Conservation (phyloP, 192 early-diverging fungal genomes). For the Coemansia sp. region DNA sequence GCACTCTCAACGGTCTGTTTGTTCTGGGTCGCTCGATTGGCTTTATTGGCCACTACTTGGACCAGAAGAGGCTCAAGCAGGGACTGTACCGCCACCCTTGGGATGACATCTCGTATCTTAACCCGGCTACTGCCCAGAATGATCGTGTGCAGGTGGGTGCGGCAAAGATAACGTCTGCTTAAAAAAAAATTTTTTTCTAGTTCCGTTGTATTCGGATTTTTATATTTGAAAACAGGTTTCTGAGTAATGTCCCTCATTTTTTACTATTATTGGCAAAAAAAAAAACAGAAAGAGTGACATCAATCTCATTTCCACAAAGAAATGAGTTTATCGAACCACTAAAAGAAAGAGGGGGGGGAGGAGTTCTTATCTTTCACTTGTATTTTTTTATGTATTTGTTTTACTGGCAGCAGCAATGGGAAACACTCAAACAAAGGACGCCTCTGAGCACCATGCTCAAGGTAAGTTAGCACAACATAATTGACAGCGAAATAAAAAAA, state of each 20-base stretch:
- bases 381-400: neutral
- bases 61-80: constrained; percentile 98
- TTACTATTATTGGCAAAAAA: neutral
- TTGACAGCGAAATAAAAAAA: too few species aligned
- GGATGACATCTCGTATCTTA: constrained; percentile 94
- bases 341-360: neutral
- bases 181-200: neutral
- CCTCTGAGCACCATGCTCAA: neutral
- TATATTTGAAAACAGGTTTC: neutral
- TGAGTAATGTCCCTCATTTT: neutral
- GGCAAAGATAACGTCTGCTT: constrained; percentile 39
- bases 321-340: neutral
- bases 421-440: neutral
- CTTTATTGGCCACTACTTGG: constrained; percentile 97
- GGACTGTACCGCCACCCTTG: constrained; percentile 97
- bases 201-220: neutral
- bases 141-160: constrained; percentile 55
- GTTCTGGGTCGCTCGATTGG: constrained; percentile 93
- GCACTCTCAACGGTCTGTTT: constrained; percentile 95
- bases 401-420: neutral
- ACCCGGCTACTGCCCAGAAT: constrained; percentile 37
- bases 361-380: neutral
- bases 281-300: neutral
- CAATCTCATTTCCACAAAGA: neutral
- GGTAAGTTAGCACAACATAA: neutral